Evolutionary conservation across 805 yeast genomes (phyloP).

Genomic region (Phaffomyces thermotolerans): DNA sequence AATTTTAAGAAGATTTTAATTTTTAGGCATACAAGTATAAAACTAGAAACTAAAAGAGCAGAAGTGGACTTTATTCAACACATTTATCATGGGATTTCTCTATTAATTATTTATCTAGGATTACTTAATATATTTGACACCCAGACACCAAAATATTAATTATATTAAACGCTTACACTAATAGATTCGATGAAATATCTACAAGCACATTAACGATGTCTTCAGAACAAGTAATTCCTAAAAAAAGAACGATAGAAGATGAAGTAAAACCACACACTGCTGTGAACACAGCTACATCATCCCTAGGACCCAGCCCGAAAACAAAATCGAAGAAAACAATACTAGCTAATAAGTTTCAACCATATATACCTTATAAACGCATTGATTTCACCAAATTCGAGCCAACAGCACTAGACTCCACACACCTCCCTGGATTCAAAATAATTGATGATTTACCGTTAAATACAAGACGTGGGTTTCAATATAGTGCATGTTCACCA

Average conservation of each 20-base stretch:
- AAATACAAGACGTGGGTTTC: conserved; percentile 65
- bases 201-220: neutral
- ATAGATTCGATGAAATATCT: neutral
- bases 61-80: no score
- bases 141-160: no score
- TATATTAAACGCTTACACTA: no score
- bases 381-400: conserved; percentile 16
- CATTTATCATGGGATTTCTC: no score
- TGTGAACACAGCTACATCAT: neutral
- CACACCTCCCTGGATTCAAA: conserved; percentile 25
- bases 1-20: no score
- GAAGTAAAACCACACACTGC: neutral
- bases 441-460: conserved; percentile 71
- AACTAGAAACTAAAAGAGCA: no score
- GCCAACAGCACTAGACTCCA: conserved; percentile 4
- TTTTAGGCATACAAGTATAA: no score
- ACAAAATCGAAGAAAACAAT: neutral
- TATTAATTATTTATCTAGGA: no score
- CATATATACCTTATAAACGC: conserved; percentile 18
- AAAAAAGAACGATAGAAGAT: conserved; percentile 1
- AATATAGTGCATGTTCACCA: conserved; percentile 74
- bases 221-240: neutral
- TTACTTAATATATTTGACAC: no score
- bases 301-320: neutral
- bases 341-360: conserved; percentile 17